phyloP scores from a whole-genome alignment of 371 early-diverging fungal species.

The Blakeslea trispora region DNA sequence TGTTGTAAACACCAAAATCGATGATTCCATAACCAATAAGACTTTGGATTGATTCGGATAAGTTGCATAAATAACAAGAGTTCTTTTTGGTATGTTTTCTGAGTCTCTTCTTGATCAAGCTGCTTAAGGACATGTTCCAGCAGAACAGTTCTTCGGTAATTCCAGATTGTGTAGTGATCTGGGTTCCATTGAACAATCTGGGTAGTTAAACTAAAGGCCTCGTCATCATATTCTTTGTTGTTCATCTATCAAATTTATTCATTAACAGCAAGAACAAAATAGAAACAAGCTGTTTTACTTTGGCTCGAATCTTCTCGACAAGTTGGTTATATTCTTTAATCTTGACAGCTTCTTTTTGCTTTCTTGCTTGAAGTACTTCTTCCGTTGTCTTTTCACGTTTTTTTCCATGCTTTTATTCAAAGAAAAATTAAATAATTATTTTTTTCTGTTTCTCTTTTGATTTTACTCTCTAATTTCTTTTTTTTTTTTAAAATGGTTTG shows the following conservation, averaged over 20 bases:
- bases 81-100: slow-evolving; percentile 53
- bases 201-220: slow-evolving; percentile 69
- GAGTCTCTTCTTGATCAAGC: slow-evolving; percentile 23
- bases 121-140: slow-evolving; percentile 41
- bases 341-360: slow-evolving; percentile 47
- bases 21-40: slow-evolving; percentile 96
- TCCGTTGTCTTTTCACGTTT: slow-evolving; percentile 49
- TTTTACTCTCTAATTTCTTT: too few relatives aligned
- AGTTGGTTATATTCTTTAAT: slow-evolving; percentile 53
- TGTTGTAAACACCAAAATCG: slow-evolving; percentile 83
- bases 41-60: slow-evolving; percentile 77
- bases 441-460: too few relatives aligned
- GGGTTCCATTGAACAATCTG: slow-evolving; percentile 77
- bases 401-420: slow-evolving; percentile 51
- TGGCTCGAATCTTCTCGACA: slow-evolving; percentile 41
- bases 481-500: too few relatives aligned
- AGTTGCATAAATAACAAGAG: slow-evolving; percentile 66
- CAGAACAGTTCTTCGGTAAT: slow-evolving; percentile 75
- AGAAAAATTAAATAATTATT: too few relatives aligned
- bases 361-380: slow-evolving; percentile 36
- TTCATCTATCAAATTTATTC: too few relatives aligned
- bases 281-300: slow-evolving; percentile 4
- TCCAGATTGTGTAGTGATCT: slow-evolving; percentile 93
- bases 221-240: slow-evolving; percentile 40
- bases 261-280: too few relatives aligned